Evolutionary conservation across 768 basidiomycete genomes (phyloP), one percentile per base, ranked within the genome.

Genomic region (Phaeotremella fagi): DNA sequence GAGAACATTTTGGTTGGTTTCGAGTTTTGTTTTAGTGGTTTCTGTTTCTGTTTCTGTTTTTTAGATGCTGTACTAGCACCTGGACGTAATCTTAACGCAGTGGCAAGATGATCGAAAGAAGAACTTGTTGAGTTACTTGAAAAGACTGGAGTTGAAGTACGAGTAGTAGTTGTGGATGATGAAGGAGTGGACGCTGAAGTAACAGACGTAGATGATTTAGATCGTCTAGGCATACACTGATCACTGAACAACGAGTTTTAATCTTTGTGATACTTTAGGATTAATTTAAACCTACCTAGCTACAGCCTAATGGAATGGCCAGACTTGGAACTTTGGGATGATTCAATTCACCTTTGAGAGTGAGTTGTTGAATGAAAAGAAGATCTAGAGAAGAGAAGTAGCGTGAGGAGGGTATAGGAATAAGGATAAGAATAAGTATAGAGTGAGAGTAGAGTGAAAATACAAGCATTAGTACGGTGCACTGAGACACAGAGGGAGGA

Each of bases 1-100:
- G 59, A 54, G 51, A 72, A 72, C 71, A 72, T 72, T 44, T 35
- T 57, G 50, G 22, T 20, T 22, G 14, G 42, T 35, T 35, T 35
- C 38, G 11, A 20, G 7, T 12, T 41, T 14, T 12, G 9, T n/a
- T 35, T 35, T 9, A 20, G 38, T 11, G 38, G 38, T 22, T 22
- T n/a, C n/a, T n/a, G n/a, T n/a, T n/a, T n/a, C n/a, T n/a, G n/a
- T n/a, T n/a, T n/a, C n/a, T n/a, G n/a, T n/a, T n/a, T n/a, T n/a
- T n/a, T 12, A 41, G 38, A 6, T 41, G 31, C 31, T 33, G 31
- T 7, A n/a, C n/a, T n/a, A n/a, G n/a, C n/a, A n/a, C n/a, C n/a
- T 33, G 31, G 31, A 33, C 38, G 38, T 12, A 41, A 20, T 41
- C 38, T 11, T 11, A 41, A 20, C 12, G 38, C 12, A 22, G 38